Percentiles rank a stretch among this genome's conserved stretches.
Conservation (phyloP, 495 filamentous ascomycete genomes). For the Gamarada debralockiae region DNA sequence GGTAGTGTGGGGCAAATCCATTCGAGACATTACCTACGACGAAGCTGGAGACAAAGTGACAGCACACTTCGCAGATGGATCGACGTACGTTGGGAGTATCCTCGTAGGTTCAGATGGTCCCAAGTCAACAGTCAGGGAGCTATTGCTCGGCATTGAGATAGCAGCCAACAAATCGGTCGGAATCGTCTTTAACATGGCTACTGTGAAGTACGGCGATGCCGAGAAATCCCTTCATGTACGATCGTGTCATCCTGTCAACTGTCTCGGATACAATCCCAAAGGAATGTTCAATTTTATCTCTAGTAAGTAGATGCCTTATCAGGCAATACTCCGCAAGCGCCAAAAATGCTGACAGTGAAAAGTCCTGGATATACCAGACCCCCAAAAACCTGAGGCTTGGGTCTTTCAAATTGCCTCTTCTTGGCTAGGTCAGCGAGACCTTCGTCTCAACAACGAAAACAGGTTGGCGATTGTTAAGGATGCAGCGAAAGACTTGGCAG, state of each 20-base stretch:
- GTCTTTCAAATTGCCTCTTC: conserved; percentile 23
- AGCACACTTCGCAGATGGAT: conserved; percentile 5
- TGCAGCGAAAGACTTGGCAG: conserved; percentile 28
- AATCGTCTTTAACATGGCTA: not conserved
- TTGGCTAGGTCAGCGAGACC: conserved; percentile 10
- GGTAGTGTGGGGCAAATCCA: not conserved
- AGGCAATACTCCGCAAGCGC: too few relatives aligned
- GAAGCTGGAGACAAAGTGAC: not conserved
- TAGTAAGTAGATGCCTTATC: not conserved
- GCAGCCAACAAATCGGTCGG: conserved; percentile 1
- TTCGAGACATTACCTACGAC: not conserved
- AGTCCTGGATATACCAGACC: conserved; percentile 27
- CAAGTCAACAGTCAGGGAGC: conserved; percentile 3
- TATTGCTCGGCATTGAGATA: conserved; percentile 1
- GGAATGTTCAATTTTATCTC: not conserved
- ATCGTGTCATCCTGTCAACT: not conserved
- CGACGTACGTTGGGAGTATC: not conserved
- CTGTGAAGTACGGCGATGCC: conserved; percentile 5
- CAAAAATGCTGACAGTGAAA: too few relatives aligned
- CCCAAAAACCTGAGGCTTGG: conserved; percentile 40
- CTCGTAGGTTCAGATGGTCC: conserved; percentile 10
- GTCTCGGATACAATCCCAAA: not conserved
- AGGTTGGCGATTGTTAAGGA: conserved; percentile 37
- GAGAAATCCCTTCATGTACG: not conserved
- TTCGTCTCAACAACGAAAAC: conserved; percentile 24